Base-by-base conservation (phyloP, 148 eudicot genomes). In the Vaccinium myrtillus region DNA sequence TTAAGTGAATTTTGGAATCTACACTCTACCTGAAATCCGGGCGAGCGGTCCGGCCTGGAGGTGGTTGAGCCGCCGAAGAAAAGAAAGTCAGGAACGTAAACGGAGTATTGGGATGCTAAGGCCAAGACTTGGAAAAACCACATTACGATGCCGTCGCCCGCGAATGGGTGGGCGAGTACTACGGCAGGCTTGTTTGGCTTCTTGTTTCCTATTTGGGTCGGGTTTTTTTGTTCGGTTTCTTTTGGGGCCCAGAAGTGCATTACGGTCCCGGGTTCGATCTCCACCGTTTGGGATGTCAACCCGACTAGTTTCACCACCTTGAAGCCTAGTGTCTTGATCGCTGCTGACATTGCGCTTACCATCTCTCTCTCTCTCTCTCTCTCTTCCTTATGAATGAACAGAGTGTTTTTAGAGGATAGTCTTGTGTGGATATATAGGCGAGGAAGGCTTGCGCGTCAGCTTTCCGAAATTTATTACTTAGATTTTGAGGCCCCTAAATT, bases 161-260 rank as follows among this genome's bases (percentile, higher is more conserved):
- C 83, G 79, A 92, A 90, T 0, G 93, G 90, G 67, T 92, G 94
- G 36, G 90, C 51, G 0, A 92, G 85, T 8, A 92, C 84, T 9
- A 91, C 76, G 5, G 67, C 77, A 12, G 91, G 93, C 59, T 88
- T 88, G 25, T 71, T 50, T 27, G 30, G 30, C 0, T 27, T 27
- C 2, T 16, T 43, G 19, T 46, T 61, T 4, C 10, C 13, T 27
- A 7, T 50, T 13, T 55, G 46, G 67, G 14, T 9, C 9, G 90
- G n/a, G n/a, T n/a, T n/a, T n/a, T n/a, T n/a, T n/a, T n/a, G n/a
- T n/a, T n/a, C n/a, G n/a, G n/a, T n/a, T n/a, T n/a, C n/a, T n/a
- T n/a, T n/a, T n/a, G n/a, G 92, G 18, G 90, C 90, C 94, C 94
- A 91, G 56, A 91, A 81, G 67, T 87, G 86, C 48, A 92, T 85